phyloP scores from a whole-genome alignment of 2,329 filamentous ascomycete species.

The Cercospora berteroae region DNA sequence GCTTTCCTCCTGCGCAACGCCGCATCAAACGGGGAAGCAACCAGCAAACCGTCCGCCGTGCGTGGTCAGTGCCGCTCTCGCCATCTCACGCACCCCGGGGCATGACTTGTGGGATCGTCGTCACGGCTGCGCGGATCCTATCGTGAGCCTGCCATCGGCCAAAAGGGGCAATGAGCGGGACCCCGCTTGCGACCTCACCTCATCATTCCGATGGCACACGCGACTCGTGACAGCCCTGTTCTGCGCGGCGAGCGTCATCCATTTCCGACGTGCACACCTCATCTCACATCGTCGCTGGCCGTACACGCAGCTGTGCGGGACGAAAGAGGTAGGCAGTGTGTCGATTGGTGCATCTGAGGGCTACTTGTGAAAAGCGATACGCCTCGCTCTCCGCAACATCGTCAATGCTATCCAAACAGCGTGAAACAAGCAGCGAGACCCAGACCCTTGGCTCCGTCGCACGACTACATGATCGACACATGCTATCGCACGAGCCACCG shows the following conservation, averaged over 20 bases:
- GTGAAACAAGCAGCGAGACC: not conserved
- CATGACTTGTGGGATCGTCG: slow-evolving; percentile 3
- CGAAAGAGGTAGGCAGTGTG: not conserved
- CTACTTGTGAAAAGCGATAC: not conserved
- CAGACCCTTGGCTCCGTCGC: not conserved
- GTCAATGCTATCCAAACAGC: not conserved
- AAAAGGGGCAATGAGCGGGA: not conserved
- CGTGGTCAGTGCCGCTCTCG: not conserved
- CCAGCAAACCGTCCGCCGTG: not conserved
- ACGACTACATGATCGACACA: not conserved
- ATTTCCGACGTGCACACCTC: not conserved
- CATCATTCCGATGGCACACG: slow-evolving; percentile 1
- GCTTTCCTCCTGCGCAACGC: not conserved
- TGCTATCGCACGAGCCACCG: not conserved
- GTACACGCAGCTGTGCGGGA: not conserved
- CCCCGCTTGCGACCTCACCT: slow-evolving; percentile 5
- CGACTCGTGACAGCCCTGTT: not conserved
- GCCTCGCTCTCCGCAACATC: not conserved
- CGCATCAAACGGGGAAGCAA: not conserved
- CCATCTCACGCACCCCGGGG: not conserved
- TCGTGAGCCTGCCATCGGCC: not conserved
- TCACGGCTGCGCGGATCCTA: slow-evolving; percentile 1
- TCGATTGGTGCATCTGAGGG: not conserved
- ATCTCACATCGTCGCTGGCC: not conserved
- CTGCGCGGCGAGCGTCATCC: not conserved